These are phyloP conservation scores for Protomyces arabidopsidicola DNA, from an alignment of 1,139 yeast genomes.

Conservation along the genomic window DNA sequence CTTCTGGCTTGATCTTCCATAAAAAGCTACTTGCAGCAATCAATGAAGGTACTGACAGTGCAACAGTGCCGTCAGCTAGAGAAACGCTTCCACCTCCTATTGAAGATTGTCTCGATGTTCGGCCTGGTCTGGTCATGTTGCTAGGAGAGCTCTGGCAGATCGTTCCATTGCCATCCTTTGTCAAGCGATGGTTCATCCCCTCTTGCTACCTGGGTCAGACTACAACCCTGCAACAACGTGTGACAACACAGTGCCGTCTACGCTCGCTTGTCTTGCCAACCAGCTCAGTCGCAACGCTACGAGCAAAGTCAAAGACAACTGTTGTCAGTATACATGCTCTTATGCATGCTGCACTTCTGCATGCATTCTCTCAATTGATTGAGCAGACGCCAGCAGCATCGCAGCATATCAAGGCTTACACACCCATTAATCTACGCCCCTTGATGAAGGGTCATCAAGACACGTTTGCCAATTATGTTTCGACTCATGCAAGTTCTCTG, in stretches of 20 bases:
- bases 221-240: conserved; percentile 6
- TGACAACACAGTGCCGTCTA: conserved; percentile 1
- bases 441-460: not conserved
- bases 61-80: too few relatives aligned
- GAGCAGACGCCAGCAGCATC: not conserved
- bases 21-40: conserved; percentile 5
- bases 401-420: not conserved
- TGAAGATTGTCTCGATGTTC: conserved; percentile 1
- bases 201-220: conserved; percentile 2
- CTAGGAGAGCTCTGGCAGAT: not conserved
- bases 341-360: conserved; percentile 8
- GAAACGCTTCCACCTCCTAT: conserved; percentile 9
- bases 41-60: not conserved
- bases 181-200: not conserved
- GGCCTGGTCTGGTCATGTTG: not conserved
- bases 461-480: conserved; percentile 6
- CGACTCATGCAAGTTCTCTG: not conserved
- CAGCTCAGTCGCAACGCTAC: not conserved
- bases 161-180: conserved; percentile 7
- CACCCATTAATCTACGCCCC: conserved; percentile 17
- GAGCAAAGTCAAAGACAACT: not conserved
- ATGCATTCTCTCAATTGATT: not conserved
- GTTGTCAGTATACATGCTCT: conserved; percentile 11
- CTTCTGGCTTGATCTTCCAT: conserved; percentile 26
- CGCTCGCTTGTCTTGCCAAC: not conserved